A percentile compares a stretch with the other conserved stretches of the same genome.
These are phyloP conservation scores for Acanthamoeba castellanii DNA, from an alignment of 208 protist species.

Conservation along the genomic window DNA sequence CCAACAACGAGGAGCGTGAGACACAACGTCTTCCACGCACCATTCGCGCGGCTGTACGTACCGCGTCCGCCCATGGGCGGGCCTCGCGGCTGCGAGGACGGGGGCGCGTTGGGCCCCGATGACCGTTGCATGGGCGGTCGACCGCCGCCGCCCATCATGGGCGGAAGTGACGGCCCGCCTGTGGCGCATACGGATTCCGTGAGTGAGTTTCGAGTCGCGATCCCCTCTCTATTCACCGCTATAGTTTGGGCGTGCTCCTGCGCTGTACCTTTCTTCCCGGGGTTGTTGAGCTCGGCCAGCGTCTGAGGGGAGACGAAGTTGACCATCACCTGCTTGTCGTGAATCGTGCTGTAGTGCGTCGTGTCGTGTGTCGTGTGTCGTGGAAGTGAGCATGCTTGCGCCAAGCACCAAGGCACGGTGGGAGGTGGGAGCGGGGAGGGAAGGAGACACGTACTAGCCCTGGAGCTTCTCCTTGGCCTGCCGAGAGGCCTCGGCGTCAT, in stretches of 20 bases:
- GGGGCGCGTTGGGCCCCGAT: too few species aligned
- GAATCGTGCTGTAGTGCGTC: neutral
- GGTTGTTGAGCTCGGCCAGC: constrained; percentile 4
- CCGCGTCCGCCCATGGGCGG: neutral
- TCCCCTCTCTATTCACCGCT: too few species aligned
- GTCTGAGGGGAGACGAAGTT: constrained; percentile 12
- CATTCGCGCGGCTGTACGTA: neutral
- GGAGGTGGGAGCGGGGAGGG: neutral
- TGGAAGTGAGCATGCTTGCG: too few species aligned
- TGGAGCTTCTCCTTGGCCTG: neutral
- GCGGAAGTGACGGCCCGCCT: neutral
- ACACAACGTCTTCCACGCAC: too few species aligned
- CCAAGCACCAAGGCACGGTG: neutral
- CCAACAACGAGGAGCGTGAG: neutral
- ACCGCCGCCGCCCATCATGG: neutral
- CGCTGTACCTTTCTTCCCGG: neutral
- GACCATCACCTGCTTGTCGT: neutral
- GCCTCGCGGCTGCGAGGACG: neutral
- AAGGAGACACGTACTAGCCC: neutral
- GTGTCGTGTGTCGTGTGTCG: neutral
- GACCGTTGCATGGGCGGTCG: neutral
- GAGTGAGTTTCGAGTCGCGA: too few species aligned
- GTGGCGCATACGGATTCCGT: neutral
- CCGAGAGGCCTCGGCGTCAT: neutral
- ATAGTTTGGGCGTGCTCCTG: too few species aligned